These are phyloP conservation scores for Trametes pubescens DNA, from an alignment of 1,284 basidiomycete species.

Conservation along the genomic window DNA sequence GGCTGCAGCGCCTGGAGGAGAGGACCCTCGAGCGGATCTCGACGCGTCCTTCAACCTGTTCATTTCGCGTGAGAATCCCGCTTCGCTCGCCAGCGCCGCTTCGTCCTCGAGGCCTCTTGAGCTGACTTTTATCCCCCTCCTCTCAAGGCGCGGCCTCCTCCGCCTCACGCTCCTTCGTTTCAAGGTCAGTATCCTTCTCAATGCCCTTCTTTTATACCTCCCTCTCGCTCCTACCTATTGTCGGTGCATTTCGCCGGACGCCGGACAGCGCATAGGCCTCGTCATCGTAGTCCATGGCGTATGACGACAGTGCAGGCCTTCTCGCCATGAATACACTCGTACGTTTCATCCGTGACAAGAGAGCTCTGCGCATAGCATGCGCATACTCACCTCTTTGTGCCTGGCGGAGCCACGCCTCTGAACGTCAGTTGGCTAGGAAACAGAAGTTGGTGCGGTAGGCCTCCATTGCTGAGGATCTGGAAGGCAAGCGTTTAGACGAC, in stretches of 20 bases:
- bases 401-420: neutral
- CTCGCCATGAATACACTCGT: neutral
- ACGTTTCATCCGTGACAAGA: neutral
- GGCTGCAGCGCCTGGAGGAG: constrained; percentile 26
- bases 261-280: constrained; percentile 12
- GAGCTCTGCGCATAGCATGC: neutral
- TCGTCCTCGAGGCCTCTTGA: constrained; percentile 25
- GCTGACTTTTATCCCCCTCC: constrained; percentile 39
- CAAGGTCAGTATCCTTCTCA: constrained; percentile 50
- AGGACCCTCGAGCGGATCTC: constrained; percentile 41
- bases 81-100: constrained; percentile 33
- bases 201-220: constrained; percentile 9
- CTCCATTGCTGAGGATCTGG: neutral
- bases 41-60: constrained; percentile 35
- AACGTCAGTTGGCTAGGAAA: neutral
- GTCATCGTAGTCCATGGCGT: neutral
- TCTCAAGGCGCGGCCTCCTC: constrained; percentile 74
- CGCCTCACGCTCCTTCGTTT: constrained; percentile 65
- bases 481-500: neutral
- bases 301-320: neutral
- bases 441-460: neutral
- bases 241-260: neutral
- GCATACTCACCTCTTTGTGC: neutral
- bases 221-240: constrained; percentile 2
- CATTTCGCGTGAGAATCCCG: constrained; percentile 40